These are phyloP conservation scores for Phytopythium mirpurense DNA, from an alignment of 352 stramenopile species.

Conservation along the genomic window DNA sequence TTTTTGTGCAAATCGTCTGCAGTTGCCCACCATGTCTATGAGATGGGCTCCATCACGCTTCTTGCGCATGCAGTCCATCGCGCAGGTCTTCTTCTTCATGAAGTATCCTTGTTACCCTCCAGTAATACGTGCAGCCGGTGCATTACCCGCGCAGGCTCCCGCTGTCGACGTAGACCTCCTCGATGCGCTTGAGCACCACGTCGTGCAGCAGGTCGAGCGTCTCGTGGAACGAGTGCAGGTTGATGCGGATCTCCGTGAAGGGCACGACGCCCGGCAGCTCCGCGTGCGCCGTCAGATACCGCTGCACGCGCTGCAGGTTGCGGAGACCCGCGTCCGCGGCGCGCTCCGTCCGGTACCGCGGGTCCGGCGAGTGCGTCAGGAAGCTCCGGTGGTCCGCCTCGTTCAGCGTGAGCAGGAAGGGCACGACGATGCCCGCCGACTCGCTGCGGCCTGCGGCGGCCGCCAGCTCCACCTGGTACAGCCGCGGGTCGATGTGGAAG, in stretches of 20 bases:
- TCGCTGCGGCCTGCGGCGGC: conserved; percentile 19
- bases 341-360: conserved; percentile 60
- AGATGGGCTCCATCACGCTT: too few relatives aligned
- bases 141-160: conserved; percentile 2
- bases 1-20: too few relatives aligned
- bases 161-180: conserved; percentile 59
- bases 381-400: conserved; percentile 67
- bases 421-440: conserved; percentile 72
- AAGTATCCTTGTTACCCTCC: too few relatives aligned
- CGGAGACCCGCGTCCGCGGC: conserved; percentile 47
- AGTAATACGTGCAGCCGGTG: too few relatives aligned
- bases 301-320: conserved; percentile 78
- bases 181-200: conserved; percentile 78
- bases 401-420: conserved; percentile 71
- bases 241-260: conserved; percentile 77
- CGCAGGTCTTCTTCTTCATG: too few relatives aligned
- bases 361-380: conserved; percentile 79
- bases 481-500: conserved; percentile 80
- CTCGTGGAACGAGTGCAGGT: conserved; percentile 84
- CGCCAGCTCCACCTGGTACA: conserved; percentile 76
- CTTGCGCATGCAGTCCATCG: too few relatives aligned
- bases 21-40: too few relatives aligned
- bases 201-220: conserved; percentile 84
- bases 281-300: conserved; percentile 54
- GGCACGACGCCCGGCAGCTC: conserved; percentile 36